Conservation (phyloP, 495 filamentous ascomycete species). For the Trichoderma erinaceum region DNA sequence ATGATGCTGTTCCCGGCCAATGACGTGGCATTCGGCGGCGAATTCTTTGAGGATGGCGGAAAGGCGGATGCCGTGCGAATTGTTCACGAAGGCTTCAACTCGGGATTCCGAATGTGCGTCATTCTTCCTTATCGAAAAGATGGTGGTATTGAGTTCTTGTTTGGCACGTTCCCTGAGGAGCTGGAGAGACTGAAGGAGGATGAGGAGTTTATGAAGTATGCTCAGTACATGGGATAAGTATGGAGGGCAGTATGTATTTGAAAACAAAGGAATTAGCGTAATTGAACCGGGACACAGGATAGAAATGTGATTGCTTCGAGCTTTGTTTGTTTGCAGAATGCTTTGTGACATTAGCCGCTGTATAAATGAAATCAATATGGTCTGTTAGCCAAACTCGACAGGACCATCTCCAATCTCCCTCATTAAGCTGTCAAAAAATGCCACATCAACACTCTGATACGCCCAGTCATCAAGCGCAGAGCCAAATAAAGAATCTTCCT, state of each 20-base stretch:
- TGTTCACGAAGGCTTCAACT: constrained; percentile 25
- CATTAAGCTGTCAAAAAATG: constrained; percentile 35
- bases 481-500: constrained; percentile 18
- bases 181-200: constrained; percentile 27
- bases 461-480: constrained; percentile 30
- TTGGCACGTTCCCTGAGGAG: constrained; percentile 31
- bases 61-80: constrained; percentile 25
- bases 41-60: constrained; percentile 26
- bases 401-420: constrained; percentile 7
- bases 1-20: constrained; percentile 25
- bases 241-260: too few species aligned
- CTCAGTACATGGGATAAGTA: background rate
- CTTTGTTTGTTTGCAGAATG: too few species aligned
- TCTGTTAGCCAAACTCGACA: too few species aligned
- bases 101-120: constrained; percentile 26
- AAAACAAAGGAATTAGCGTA: too few species aligned
- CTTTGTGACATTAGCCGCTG: too few species aligned
- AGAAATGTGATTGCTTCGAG: too few species aligned
- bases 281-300: too few species aligned
- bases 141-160: constrained; percentile 30
- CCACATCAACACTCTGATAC: constrained; percentile 35
- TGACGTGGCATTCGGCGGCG: constrained; percentile 28
- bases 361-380: too few species aligned
- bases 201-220: constrained; percentile 29
- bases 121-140: constrained; percentile 29